Evolutionary conservation across 345 rosid genomes (phyloP), one percentile per base, ranked within the genome.

Genomic region (Turnera subulata): DNA sequence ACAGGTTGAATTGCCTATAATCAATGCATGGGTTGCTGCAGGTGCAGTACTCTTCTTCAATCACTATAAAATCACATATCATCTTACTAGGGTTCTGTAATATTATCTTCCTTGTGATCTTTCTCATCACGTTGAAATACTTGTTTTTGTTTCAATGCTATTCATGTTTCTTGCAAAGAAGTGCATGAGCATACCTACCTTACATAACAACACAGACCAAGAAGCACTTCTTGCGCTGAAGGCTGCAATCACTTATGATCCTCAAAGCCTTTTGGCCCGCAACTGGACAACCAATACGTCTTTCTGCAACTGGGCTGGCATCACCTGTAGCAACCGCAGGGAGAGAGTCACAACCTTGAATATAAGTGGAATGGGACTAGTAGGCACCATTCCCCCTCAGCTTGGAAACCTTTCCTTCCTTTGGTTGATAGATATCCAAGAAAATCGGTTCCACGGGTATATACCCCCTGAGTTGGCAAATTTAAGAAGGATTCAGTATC

Each of bases 201-300:
- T 4, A 8, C 4, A 29, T 29, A 29, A 29, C 35, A 29, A 4
- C 46, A 60, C 64, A 0, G 64, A 60, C n/a, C 22, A 60, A 21
- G 16, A 39, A 6, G 64, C 56, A 11, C 49, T 61, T 25, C 56
- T 61, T 19, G 48, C 65, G 49, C 10, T 61, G 12, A 61, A 61
- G 26, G 25, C 19, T 11, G 57, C 25, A 14, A 50, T 61, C 13
- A 51, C 50, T 25, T 8, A 5, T 43, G 65, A 61, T 18, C 65
- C 65, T 50, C 38, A 23, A 1, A 61, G 40, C 40, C 10, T 61
- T 14, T 6, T 61, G 16, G 35, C 56, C 4, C 17, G 24, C 42
- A 42, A 61, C 32, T 59, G 63, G 63, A 29, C 63, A 6, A 2
- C 25, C 15, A 14, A 37, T 0, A 58, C 62, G 26, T 46, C 52